Conservation (phyloP, 2,329 filamentous ascomycete species). For the Talaromyces atroroseus region DNA sequence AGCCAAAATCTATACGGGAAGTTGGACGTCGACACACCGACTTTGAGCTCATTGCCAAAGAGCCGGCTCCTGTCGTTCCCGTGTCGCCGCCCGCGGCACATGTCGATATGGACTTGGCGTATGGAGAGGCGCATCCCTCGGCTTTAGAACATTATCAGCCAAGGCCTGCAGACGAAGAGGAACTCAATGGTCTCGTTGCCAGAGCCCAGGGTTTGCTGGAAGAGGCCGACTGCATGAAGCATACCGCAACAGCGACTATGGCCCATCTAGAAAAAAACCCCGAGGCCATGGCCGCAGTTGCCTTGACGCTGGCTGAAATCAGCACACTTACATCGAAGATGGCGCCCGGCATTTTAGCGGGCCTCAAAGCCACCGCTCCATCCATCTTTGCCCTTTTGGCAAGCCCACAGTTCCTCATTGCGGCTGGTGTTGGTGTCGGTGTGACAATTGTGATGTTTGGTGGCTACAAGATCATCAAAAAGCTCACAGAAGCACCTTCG, state of each 20-base stretch:
- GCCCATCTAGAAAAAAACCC: constrained; percentile 73
- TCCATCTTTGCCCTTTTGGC: constrained; percentile 80
- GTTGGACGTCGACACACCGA: constrained; percentile 36
- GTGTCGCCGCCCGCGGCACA: constrained; percentile 30
- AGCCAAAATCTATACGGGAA: constrained; percentile 15
- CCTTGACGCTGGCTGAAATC: constrained; percentile 85
- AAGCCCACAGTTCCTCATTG: constrained; percentile 90
- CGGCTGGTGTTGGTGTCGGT: constrained; percentile 79
- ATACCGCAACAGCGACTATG: constrained; percentile 78
- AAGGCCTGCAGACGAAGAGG: constrained; percentile 46
- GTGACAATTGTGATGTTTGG: constrained; percentile 95
- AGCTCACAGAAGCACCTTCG: constrained; percentile 50
- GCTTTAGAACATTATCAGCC: constrained; percentile 43
- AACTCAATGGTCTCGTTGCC: constrained; percentile 63
- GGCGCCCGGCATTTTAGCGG: constrained; percentile 69
- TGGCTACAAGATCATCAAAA: constrained; percentile 95
- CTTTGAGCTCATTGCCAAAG: constrained; percentile 26
- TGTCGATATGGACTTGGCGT: constrained; percentile 88
- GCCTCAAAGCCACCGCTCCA: constrained; percentile 75
- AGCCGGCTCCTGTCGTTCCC: constrained; percentile 20
- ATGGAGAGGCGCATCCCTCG: constrained; percentile 73
- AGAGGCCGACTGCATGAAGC: constrained; percentile 82
- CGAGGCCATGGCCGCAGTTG: constrained; percentile 88
- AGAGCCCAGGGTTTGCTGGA: constrained; percentile 73
- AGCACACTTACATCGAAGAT: constrained; percentile 76